Evolutionary conservation across 495 filamentous ascomycete genomes (phyloP).

Genomic region (Talaromyces adpressus): DNA sequence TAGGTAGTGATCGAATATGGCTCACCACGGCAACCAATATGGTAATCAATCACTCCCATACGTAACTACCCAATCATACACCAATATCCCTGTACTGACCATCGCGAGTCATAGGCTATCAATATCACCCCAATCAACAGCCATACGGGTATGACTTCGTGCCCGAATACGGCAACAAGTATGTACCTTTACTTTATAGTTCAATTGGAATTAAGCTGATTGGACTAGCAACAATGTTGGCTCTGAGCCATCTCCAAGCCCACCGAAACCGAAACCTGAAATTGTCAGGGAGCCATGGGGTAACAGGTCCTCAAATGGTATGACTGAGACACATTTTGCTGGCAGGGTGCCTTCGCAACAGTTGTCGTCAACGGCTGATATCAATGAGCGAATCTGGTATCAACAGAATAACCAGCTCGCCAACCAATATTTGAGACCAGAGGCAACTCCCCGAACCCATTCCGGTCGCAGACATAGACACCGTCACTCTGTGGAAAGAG

Average conservation of each 20-base stretch:
- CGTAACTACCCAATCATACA: background rate
- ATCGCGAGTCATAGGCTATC: background rate
- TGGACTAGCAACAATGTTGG: background rate
- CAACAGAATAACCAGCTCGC: background rate
- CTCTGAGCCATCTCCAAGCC: background rate
- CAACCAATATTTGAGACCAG: background rate
- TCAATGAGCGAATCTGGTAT: background rate
- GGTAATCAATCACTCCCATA: background rate
- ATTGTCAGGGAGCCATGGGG: background rate
- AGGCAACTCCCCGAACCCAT: background rate
- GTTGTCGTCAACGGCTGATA: background rate
- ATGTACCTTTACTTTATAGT: background rate
- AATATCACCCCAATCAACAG: background rate
- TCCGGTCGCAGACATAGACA: background rate
- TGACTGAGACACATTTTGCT: background rate
- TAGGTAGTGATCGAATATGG: background rate
- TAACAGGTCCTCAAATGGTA: background rate
- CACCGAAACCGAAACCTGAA: background rate
- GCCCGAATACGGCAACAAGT: background rate
- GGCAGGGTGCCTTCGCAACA: background rate
- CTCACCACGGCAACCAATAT: background rate
- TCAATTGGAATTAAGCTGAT: background rate
- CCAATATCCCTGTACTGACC: background rate
- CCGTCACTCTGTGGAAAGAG: background rate
- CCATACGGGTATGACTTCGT: background rate